Base-by-base conservation (phyloP, 371 early-diverging fungal species). In the Mucor indicus region DNA sequence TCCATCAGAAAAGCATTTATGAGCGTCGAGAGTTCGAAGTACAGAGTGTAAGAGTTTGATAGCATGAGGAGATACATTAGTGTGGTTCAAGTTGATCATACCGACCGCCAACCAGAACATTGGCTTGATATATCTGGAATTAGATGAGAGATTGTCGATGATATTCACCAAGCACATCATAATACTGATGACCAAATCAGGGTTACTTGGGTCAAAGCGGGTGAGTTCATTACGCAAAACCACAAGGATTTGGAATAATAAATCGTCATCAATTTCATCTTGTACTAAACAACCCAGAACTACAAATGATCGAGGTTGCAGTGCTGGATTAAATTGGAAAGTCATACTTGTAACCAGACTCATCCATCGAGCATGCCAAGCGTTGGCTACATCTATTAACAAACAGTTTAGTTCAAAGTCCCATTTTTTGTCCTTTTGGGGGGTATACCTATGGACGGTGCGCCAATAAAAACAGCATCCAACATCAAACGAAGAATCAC, bases 251-350 rank as follows among this genome's bases (percentile, higher is more conserved):
- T 92, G 92, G 61, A 91, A 92, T 19, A 94, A 57, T 17, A 91
- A 62, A 50, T 88, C 89, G 53, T 93, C 90, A 36, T 91, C 91
- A 8, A 89, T 85, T 51, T 89, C 93, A 39, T 87, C 85, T 15
- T 87, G 80, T 0, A 91, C 87, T 38, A 96, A 75, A 42, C 87
- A 87, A 15, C 95, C 96, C 25, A 96, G 74, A 10, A 89, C 81
- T 23, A 93, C 85, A 69, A 95, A 96, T 0, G 95, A 84, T n/a
- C 96, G 83, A 0, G 95, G 92, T 61, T 96, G 96, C 22, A 93
- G 72, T 0, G 91, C 89, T 6, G 89, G 92, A 54, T 93, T 93
- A 62, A 86, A 86, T 48, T 90, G 89, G 80, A 96, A 96, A 0
- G 95, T 90, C 39, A 89, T 89, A 29, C 89, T 87, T 0, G 93